Base-by-base conservation (phyloP, 2,329 filamentous ascomycete species). In the Neurospora sp. region DNA sequence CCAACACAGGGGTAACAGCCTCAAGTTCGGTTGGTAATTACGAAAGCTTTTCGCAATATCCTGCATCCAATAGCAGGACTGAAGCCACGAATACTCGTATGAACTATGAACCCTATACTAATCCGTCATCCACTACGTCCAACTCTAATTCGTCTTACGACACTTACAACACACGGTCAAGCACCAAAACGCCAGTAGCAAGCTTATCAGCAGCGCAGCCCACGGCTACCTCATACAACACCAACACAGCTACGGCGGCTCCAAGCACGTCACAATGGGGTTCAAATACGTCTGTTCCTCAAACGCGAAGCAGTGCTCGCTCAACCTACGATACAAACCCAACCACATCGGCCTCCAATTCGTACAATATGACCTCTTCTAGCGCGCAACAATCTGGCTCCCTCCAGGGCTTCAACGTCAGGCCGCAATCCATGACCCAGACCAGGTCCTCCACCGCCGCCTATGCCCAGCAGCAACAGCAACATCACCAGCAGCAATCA, bases 101-200 rank as follows among this genome's bases (percentile, higher is more conserved):
- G 23, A 71, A 71, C 1, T 77, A 77, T 67, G 75, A 83, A 66
- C 78, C 80, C 10, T 78, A 79, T 69, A 72, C 77, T n/a, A 78
- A 75, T 70, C 58, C 66, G 68, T 36, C 73, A 40, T 52, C 71
- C 33, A 28, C 66, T 68, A 43, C 67, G 6, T 66, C 74, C 17
- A 68, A 70, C 36, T 74, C 76, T 1, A 76, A 77, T 38, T 43
- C 76, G 4, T 72, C 72, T 7, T 77, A 77, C 66, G 74, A 76
- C 68, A 71, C 68, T 9, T 77, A 78, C 38, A 74, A 72, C 38
- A 39, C 73, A 2, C 72, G 74, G 8, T 69, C 73, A 23, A 67
- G 70, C 2, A 72, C 68, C 39, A 68, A 70, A 39, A 67, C 70
- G 19, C 67, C 75, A n/a, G 62, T 72, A 13, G 69, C 69, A 19